Evolutionary conservation across 129 eudicot genomes (phyloP).

Genomic region (Saposhnikovia divaricata): DNA sequence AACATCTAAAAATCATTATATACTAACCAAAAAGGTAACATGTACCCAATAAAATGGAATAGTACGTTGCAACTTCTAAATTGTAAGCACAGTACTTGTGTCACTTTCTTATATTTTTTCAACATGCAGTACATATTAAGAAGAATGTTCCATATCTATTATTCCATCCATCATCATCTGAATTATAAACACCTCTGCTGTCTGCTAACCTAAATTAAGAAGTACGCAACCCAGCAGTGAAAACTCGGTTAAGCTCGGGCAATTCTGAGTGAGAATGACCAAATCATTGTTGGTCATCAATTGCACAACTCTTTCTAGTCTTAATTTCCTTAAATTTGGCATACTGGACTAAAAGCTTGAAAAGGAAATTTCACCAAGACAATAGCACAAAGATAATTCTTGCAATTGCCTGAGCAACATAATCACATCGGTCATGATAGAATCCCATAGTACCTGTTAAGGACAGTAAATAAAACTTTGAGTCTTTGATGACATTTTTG

Average conservation of each 20-base stretch:
- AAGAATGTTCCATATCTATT: not conserved
- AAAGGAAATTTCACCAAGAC: constrained; percentile 77
- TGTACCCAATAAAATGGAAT: too few relatives aligned
- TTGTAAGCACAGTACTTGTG: not conserved
- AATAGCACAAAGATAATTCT: constrained; percentile 56
- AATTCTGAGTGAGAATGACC: constrained; percentile 46
- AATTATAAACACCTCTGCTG: not conserved
- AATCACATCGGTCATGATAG: constrained; percentile 32
- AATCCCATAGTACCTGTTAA: constrained; percentile 68
- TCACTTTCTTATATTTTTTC: not conserved
- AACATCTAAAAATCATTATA: not conserved
- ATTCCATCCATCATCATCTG: not conserved
- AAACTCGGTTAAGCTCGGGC: constrained; percentile 47
- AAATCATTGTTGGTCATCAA: constrained; percentile 76
- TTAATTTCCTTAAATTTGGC: constrained; percentile 65
- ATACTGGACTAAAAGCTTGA: constrained; percentile 32
- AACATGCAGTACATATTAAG: not conserved
- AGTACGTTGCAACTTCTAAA: not conserved
- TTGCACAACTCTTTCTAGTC: constrained; percentile 83
- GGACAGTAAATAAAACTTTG: constrained; percentile 7
- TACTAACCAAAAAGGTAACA: not conserved
- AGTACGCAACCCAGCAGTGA: constrained; percentile 69
- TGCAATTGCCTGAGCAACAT: constrained; percentile 41
- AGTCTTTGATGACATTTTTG: not conserved
- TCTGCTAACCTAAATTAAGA: constrained; percentile 58